A percentile compares a stretch with the other conserved stretches of the same genome.
Conservation (phyloP, 2,329 filamentous ascomycete species). For the Neopestalotiopsis sp. region DNA sequence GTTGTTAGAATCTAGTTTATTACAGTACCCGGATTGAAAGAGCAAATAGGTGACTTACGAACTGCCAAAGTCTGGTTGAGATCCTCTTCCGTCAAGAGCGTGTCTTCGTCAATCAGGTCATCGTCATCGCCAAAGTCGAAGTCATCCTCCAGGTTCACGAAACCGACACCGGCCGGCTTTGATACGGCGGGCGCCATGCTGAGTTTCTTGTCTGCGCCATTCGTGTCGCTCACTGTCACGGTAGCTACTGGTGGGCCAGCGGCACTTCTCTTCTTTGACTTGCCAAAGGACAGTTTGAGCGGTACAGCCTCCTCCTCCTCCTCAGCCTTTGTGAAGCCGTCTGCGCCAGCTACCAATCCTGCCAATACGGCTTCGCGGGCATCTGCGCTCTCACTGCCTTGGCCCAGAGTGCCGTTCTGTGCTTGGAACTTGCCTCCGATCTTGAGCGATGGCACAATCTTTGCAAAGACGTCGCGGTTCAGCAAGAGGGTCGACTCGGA, state of each 20-base stretch:
- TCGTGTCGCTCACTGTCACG: conserved; percentile 42
- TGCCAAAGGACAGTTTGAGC: conserved; percentile 66
- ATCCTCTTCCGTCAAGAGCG: conserved; percentile 84
- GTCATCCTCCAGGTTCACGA: conserved; percentile 72
- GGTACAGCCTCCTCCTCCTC: conserved; percentile 62
- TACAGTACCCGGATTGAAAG: not conserved
- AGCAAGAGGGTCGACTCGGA: conserved; percentile 70
- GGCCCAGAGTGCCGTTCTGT: conserved; percentile 68
- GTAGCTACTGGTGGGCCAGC: conserved; percentile 38
- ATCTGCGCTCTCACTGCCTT: conserved; percentile 50
- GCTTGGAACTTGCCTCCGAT: conserved; percentile 70
- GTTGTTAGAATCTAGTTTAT: conserved; percentile 31
- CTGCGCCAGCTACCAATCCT: conserved; percentile 69
- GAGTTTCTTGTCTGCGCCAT: conserved; percentile 41
- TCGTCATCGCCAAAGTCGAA: conserved; percentile 71
- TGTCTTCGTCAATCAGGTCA: conserved; percentile 90
- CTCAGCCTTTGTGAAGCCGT: conserved; percentile 78
- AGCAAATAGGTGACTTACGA: conserved; percentile 64
- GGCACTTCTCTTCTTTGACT: conserved; percentile 60
- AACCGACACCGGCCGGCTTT: conserved; percentile 66
- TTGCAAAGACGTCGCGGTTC: conserved; percentile 68
- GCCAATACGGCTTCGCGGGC: conserved; percentile 83
- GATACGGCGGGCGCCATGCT: conserved; percentile 43
- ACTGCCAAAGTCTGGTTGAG: conserved; percentile 77
- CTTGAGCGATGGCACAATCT: conserved; percentile 74